Evolutionary conservation across 2,329 filamentous ascomycete genomes (phyloP), one percentile per base, ranked within the genome.

Genomic region (Thielaviopsis punctulata): DNA sequence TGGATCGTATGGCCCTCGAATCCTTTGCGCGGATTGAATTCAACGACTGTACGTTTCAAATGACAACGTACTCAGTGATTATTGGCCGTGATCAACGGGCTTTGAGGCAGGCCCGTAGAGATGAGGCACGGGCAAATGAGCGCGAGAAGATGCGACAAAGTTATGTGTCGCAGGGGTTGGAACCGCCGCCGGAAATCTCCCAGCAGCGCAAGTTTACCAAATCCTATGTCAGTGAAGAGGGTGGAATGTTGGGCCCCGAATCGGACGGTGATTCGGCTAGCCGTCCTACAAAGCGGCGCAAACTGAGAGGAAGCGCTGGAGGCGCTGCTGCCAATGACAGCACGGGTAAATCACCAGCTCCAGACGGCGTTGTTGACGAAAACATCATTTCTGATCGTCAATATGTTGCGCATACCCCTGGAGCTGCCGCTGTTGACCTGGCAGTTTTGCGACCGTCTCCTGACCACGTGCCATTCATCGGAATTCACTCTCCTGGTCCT

Each of bases 1-100:
- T 51, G 39, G 49, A 45, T 23, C 43, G 19, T 15, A 49, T 44
- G 15, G 67, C 65, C 47, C 64, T 79, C 13, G 72, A 77, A 59
- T 77, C 74, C 2, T 79, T 77, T 62, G 75, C 75, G 44, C 69
- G 71, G 50, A 69, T 89, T 56, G 76, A 80, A 59, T 88, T 89
- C 62, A 73, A 76, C 58, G 84, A 89, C 68, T 82, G 83, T 61
- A 75, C 80, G 52, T 88, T 85, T 63, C 84, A 85, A 65, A 84
- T 89, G 79, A 86, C 80, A 49, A 86, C 82, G 1, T 82, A 81
- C 59, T 73, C 77, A 50, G 75, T 88, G 58, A 76, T 84, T 53
- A 77, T 89, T 24, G 84, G 83, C 52, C 80, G 84, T 56, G 84
- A 88, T 63, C 72, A 80, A 59, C 67, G 71, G 50, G 79, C 79